Evolutionary conservation across 2,329 filamentous ascomycete species (phyloP), one percentile per base, ranked within the genome.

Genomic region (Byssochlamys sp.): DNA sequence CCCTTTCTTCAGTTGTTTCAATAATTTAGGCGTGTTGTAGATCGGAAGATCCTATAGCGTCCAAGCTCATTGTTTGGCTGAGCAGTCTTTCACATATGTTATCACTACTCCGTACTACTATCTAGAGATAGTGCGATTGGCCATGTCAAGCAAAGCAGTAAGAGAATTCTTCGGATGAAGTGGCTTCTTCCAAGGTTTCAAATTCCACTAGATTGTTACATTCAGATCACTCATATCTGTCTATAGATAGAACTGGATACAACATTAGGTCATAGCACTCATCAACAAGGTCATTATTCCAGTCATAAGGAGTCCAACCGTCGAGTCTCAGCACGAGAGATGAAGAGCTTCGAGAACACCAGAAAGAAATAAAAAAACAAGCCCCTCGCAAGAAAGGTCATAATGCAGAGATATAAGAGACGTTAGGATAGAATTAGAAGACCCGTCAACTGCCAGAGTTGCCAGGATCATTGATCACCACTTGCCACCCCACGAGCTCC

Each of bases 401-500:
- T 45, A n/a, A 6, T 7, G 14, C n/a, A 45, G 19, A 19, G 14
- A 19, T 7, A 45, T 45, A 45, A 45, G 19, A 14, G 35, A 14
- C 39, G 19, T 45, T 19, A 19, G 19, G 14, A 45, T 9, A 45
- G 19, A 5, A 45, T n/a, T 19, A 5, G n/a, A 45, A 45, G 39
- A 24, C 39, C 14, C 39, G 19, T 24, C n/a, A 45, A 45, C 39
- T 45, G 14, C 39, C 39, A 45, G 39, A 45, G 39, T 45, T 54
- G 19, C 19, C 11, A 3, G 12, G 24, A 51, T 26, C 25, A 25
- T 28, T 24, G 19, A 25, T 55, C 45, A 58, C 56, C 58, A 59
- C 31, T 58, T 58, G 4, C 58, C 58, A 33, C 59, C 59, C 58
- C 49, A 59, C 54, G 55, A 60, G 59, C 29, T 65, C 26, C 63